Conservation (phyloP, 441 rosid genomes). For the Syzygium syzygioides region DNA sequence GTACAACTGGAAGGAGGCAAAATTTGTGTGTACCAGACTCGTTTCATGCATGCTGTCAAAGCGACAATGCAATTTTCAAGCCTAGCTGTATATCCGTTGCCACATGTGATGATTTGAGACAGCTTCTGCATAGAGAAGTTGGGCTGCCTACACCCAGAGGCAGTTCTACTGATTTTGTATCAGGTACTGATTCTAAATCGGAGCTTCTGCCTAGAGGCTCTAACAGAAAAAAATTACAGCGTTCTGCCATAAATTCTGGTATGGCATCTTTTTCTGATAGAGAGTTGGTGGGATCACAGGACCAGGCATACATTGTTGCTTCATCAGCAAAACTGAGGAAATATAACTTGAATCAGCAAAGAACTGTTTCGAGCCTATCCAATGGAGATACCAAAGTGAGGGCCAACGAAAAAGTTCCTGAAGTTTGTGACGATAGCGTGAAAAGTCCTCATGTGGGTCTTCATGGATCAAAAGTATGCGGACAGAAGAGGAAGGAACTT, state of each 20-base stretch:
- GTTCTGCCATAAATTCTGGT: constrained; percentile 74
- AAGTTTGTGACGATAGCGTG: constrained; percentile 47
- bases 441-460: constrained; percentile 27
- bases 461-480: constrained; percentile 21
- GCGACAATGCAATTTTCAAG: constrained; percentile 30
- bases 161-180: constrained; percentile 39
- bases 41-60: constrained; percentile 20
- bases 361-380: constrained; percentile 26
- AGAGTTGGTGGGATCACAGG: constrained; percentile 90
- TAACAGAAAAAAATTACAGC: constrained; percentile 49
- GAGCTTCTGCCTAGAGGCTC: constrained; percentile 71
- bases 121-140: constrained; percentile 16
- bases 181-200: constrained; percentile 84
- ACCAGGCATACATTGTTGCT: constrained; percentile 35
- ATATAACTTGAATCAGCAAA: constrained; percentile 38
- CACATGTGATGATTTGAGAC: constrained; percentile 25
- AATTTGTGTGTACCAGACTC: constrained; percentile 19
- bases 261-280: constrained; percentile 86
- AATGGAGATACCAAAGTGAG: constrained; percentile 24
- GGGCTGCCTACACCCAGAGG: constrained; percentile 28
- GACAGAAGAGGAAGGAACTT: constrained; percentile 42
- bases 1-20: constrained; percentile 29
- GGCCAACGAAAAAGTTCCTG: constrained; percentile 30
- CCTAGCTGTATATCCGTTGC: constrained; percentile 23
- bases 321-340: constrained; percentile 39